Evolutionary conservation across 164 flowering plant genomes (phyloP), one percentile per base, ranked within the genome.

Genomic region (Cinnamomum chago): DNA sequence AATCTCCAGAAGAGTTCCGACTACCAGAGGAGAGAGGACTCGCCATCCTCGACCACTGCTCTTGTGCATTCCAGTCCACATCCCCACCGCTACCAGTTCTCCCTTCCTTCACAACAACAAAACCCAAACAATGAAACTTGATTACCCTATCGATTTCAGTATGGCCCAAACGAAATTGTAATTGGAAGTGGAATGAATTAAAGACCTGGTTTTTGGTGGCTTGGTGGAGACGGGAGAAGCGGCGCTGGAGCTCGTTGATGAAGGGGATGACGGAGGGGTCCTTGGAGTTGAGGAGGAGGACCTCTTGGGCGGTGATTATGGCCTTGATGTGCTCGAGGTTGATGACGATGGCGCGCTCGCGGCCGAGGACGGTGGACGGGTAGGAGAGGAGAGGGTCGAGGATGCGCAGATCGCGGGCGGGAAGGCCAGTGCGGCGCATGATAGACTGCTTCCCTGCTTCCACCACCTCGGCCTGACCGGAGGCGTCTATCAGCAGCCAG

Each of bases 321-420:
- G 99, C 97, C 82, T 95, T 95, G 62, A 95, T 93, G 70, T 93
- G 98, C 86, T 95, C 99, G 76, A 95, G 79, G 75, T 95, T 95
- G 76, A 93, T 91, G 27, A 95, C 99, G 28, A 95, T 92, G 12
- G 98, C 98, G 28, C 85, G 81, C 83, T 95, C 98, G 58, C 99
- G 86, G 11, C 97, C 98, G 65, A 95, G 83, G 12, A 93, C 87
- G 3, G 95, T 89, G 0, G 98, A 93, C 0, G 98, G 97, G 79
- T 92, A 93, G 14, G 97, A 92, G 17, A 95, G 83, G 2, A 90
- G 81, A 27, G 99, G 98, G 68, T 93, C 98, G 7, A 95, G 87
- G 68, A 93, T 90, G 50, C 98, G 88, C 14, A 95, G 91, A 78
- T 95, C 99, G 4, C 98, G 90, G 0, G 92, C 97, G 5, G 98